Evolutionary conservation across 2,329 filamentous ascomycete species (phyloP).

Genomic region (Ascocoryne sarcoides): DNA sequence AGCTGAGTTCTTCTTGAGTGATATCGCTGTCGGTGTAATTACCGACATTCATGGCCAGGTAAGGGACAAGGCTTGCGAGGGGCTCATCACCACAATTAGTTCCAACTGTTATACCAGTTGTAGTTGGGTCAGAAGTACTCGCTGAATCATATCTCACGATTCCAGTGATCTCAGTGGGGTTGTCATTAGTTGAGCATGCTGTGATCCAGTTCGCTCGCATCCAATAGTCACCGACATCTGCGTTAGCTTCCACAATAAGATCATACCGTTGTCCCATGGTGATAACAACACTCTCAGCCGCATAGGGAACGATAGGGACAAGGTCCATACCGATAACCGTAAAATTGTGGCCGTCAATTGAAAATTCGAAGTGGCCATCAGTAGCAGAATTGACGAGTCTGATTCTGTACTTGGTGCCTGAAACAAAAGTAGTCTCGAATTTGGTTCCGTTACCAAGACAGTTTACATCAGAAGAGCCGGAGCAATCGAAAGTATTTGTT

Average conservation of each 20-base stretch:
- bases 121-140: constrained; percentile 27
- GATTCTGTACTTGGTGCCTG: constrained; percentile 35
- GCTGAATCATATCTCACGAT: constrained; percentile 34
- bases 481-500: constrained; percentile 22
- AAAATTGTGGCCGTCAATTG: constrained; percentile 47
- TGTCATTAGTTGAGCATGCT: constrained; percentile 47
- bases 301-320: constrained; percentile 48
- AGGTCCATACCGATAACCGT: constrained; percentile 50
- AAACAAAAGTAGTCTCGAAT: constrained; percentile 24
- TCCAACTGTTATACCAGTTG: constrained; percentile 14
- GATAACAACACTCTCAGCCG: constrained; percentile 42
- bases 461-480: constrained; percentile 13
- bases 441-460: constrained; percentile 25
- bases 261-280: constrained; percentile 44
- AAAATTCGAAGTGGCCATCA: constrained; percentile 38
- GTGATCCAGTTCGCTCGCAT: constrained; percentile 39
- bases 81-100: constrained; percentile 26
- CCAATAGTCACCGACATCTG: constrained; percentile 48
- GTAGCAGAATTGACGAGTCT: constrained; percentile 38
- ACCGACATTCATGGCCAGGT: constrained; percentile 21
- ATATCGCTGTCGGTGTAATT: constrained; percentile 7
- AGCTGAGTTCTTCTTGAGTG: constrained; percentile 11
- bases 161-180: constrained; percentile 38
- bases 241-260: constrained; percentile 43
- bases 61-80: constrained; percentile 21